These are phyloP conservation scores for Paecilomyces sp. DNA, from an alignment of 2,329 filamentous ascomycete species.

Conservation along the genomic window DNA sequence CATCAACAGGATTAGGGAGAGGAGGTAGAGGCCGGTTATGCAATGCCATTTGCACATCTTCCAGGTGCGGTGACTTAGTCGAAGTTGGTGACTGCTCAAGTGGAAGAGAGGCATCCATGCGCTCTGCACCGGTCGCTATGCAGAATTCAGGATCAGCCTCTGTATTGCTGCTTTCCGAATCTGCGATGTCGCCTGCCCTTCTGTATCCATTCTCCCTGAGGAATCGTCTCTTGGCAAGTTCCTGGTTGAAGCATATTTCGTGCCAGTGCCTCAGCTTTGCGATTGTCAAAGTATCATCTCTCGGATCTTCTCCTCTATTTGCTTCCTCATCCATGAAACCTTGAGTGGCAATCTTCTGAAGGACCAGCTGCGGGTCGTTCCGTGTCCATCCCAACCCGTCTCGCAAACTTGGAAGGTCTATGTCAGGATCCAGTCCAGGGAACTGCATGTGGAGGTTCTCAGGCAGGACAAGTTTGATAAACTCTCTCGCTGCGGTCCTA, in stretches of 20 bases:
- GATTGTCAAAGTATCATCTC: neutral
- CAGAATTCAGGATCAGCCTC: neutral
- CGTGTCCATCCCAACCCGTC: neutral
- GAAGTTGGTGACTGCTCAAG: neutral
- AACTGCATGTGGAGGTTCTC: neutral
- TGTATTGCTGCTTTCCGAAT: neutral
- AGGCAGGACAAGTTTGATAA: slow-evolving; percentile 9
- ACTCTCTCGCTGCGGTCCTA: slow-evolving; percentile 9
- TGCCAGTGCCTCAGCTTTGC: neutral
- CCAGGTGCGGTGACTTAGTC: neutral
- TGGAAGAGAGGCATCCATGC: neutral
- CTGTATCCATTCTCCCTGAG: neutral
- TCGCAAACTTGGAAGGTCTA: neutral
- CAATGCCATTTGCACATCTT: neutral
- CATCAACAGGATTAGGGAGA: neutral
- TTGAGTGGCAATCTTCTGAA: neutral
- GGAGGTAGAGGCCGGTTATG: neutral
- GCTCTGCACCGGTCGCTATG: neutral
- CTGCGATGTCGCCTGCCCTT: neutral
- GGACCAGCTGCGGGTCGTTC: neutral
- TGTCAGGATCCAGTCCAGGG: neutral
- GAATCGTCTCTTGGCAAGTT: neutral
- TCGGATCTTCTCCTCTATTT: neutral
- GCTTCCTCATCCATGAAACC: neutral
- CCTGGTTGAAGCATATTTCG: neutral